Base-by-base conservation (phyloP, 768 basidiomycete species). In the Neoboletus magnificus region DNA sequence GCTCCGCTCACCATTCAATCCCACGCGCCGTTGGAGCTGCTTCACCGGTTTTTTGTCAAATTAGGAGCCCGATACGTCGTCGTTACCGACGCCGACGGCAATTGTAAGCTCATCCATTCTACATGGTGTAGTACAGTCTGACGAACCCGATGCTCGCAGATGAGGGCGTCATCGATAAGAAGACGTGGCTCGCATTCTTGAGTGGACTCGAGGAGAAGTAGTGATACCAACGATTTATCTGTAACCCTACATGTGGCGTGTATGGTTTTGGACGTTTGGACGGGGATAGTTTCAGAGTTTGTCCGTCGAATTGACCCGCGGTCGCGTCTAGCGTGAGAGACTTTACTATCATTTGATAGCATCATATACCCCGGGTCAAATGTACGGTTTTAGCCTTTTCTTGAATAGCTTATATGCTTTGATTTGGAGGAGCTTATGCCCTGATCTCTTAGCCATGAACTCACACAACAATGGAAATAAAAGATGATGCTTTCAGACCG, bases 21-120 rank as follows among this genome's bases (percentile, higher is more conserved):
- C 1, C 86, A 94, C 63, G 87, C 92, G 2, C 92, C 97, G 1
- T 77, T 98, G 68, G 92, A 97, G 71, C 81, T 98, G 47, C 79
- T 98, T 0, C 96, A 98, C 66, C 92, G 92, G 67, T 83, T 96
- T 66, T 98, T 98, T 64, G 87, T 86, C 55, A 98, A 98, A 70
- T 82, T 98, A 20, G 97, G 97, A 0, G 91, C 93, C 12, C 82
- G 92, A 61, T 94, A 96, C 64, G 83, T 98, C 22, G 77, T 98
- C 27, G 84, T 97, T 7, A 87, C 83, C 1, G 91, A 97, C 67
- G 73, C 81, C 2, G 84, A 92, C 49, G 95, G 95, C 7, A 73
- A 84, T 43, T 98, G 91, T 93, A 66, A 66, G 86, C 49, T 12
- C 68, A 32, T 49, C 36, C 32, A 16, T 44, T 36, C 47, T 51